Evolutionary conservation across 2,329 filamentous ascomycete genomes (phyloP), one percentile per base, ranked within the genome.

Genomic region (Ophiosphaerella herpotricha): DNA sequence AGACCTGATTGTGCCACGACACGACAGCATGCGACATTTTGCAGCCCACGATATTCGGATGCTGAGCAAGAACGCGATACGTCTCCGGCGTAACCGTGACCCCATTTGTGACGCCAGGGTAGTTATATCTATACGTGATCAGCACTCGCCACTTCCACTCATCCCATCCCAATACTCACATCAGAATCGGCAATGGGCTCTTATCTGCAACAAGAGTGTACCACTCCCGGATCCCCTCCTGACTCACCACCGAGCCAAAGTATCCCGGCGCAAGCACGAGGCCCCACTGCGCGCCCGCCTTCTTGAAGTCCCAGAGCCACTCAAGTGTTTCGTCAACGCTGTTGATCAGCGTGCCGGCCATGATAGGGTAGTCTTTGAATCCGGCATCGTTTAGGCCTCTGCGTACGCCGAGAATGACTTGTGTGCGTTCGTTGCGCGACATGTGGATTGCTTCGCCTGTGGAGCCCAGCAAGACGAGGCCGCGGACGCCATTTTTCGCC

Each of bases 11-110:
- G 65, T 86, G 84, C 59, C 82, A 78, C n/a, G 84, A 85, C 39
- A 87, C 78, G 64, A 87, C 83, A 43, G 84, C 85, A 67, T 88
- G 85, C 0, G 84, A 87, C 59, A 88, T 81, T 73, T 88, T 88
- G 73, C 83, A 86, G 43, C 85, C 85, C 4, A 87, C 85, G 50
- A 88, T 87, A 63, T 88, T 88, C 26, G 82, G 78, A 66, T 88
- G 85, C 46, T 78, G 74, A 6, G 85, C 78, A 23, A 88, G 81
- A 59, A 74, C 72, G 61, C 76, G 82, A 63, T 83, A 85, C 0
- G 84, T 85, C 7, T 80, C 76, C 1, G 84, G 82, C 0, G 78
- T 74, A 50, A 88, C 77, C 59, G 79, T 78, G 61, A 88, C 75
- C 60, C 84, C 82, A 75, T 88, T 88, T 8, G 84, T 85, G 18